phyloP scores from a whole-genome alignment of 1,139 yeast species.

The Pichia cactophila region DNA sequence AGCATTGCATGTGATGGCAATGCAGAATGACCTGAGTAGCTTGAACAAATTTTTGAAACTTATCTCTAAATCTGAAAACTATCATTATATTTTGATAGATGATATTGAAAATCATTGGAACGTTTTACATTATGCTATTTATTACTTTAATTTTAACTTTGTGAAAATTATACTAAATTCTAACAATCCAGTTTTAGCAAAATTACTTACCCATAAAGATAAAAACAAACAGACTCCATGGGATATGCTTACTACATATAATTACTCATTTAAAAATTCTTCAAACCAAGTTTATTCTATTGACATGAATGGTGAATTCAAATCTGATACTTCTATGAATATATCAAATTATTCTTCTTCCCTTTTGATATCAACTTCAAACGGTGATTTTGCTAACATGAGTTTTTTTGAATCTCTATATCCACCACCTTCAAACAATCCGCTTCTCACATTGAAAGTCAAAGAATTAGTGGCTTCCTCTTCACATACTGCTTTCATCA shows the following conservation, averaged over 20 bases:
- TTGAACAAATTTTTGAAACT: conserved; percentile 39
- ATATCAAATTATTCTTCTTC: conserved; percentile 1
- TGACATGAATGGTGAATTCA: conserved; percentile 7
- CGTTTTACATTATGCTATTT: conserved; percentile 64
- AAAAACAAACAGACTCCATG: conserved; percentile 59
- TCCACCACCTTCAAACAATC: conserved; percentile 8
- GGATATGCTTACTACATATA: conserved; percentile 36
- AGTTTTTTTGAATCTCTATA: conserved; percentile 1
- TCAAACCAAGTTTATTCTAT: conserved; percentile 2
- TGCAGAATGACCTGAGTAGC: conserved; percentile 43
- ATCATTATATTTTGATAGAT: conserved; percentile 31
- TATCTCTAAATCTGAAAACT: conserved; percentile 34
- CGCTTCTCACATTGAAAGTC: conserved; percentile 4
- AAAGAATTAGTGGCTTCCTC: conserved; percentile 4
- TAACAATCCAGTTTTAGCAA: conserved; percentile 25
- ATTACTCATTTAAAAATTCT: conserved; percentile 4
- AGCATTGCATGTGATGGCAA: conserved; percentile 50
- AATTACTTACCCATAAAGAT: conserved; percentile 53
- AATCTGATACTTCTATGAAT: background rate
- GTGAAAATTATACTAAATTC: conserved; percentile 40
- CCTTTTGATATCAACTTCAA: conserved; percentile 3
- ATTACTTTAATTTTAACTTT: conserved; percentile 50
- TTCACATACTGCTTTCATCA: conserved; percentile 12
- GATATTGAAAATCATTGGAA: conserved; percentile 85
- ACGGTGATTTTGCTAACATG: conserved; percentile 6